These are phyloP conservation scores for Trichoderma sp. DNA, from an alignment of 2,329 filamentous ascomycete genomes.

Conservation along the genomic window DNA sequence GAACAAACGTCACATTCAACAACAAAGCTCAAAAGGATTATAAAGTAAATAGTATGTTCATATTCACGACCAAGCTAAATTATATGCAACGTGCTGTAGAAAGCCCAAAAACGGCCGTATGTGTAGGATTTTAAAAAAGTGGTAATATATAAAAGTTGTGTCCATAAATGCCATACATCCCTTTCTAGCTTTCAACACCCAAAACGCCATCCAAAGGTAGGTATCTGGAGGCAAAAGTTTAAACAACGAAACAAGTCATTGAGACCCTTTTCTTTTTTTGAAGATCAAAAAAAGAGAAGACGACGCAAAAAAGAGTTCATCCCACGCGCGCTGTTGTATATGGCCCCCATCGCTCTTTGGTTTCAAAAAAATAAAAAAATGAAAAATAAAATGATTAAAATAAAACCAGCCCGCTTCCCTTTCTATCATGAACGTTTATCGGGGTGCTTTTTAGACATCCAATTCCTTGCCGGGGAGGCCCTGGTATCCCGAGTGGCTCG, in stretches of 20 bases:
- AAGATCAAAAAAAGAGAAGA: background rate
- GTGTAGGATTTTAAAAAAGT: background rate
- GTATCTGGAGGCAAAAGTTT: slow-evolving; percentile 26
- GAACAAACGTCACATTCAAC: background rate
- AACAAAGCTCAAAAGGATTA: background rate
- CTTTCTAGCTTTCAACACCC: slow-evolving; percentile 26
- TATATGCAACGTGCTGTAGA: slow-evolving; percentile 20
- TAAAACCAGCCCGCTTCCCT: slow-evolving; percentile 8
- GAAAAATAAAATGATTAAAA: background rate
- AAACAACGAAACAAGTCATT: slow-evolving; percentile 28
- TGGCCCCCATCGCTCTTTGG: slow-evolving; percentile 11
- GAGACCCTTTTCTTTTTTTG: slow-evolving; percentile 2
- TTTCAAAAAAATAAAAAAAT: background rate
- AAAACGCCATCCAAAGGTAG: slow-evolving; percentile 27
- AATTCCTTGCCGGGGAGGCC: slow-evolving; percentile 22
- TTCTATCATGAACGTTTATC: slow-evolving; percentile 16
- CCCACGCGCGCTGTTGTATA: slow-evolving; percentile 10
- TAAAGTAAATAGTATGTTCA: slow-evolving; percentile 10
- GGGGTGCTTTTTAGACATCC: background rate
- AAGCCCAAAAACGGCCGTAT: background rate
- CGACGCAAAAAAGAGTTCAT: slow-evolving; percentile 21
- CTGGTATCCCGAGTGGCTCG: slow-evolving; percentile 26
- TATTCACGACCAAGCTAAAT: slow-evolving; percentile 19
- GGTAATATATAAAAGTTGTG: background rate
- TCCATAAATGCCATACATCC: slow-evolving; percentile 26